These are phyloP conservation scores for Biscogniauxia sp. DNA, from an alignment of 2,329 filamentous ascomycete genomes.

Conservation along the genomic window DNA sequence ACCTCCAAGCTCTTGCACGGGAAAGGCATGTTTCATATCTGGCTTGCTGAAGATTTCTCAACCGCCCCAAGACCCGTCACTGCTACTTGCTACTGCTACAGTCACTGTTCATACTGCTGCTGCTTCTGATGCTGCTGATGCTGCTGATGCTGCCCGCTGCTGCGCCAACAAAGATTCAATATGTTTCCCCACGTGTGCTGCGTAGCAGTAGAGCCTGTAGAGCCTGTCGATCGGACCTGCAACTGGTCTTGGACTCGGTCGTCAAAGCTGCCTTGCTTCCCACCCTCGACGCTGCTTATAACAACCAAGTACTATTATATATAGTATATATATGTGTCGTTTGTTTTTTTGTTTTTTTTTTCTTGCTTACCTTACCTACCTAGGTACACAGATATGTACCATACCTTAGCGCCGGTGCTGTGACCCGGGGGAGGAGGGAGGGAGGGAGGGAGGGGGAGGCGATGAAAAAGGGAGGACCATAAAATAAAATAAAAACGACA, in stretches of 20 bases:
- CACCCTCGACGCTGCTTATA: background rate
- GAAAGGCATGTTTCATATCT: background rate
- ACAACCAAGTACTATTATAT: background rate
- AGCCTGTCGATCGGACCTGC: background rate
- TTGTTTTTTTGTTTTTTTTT: background rate
- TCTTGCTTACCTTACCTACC: background rate
- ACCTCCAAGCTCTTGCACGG: background rate
- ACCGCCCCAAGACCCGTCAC: background rate
- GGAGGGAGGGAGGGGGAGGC: too few species aligned
- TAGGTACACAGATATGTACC: too few species aligned
- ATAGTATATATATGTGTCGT: background rate
- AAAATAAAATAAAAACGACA: background rate
- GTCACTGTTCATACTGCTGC: background rate
- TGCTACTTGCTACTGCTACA: background rate
- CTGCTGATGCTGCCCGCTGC: background rate
- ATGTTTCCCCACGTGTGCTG: background rate
- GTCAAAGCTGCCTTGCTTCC: background rate
- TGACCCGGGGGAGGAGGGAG: background rate
- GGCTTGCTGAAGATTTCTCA: background rate
- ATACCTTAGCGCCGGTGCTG: background rate
- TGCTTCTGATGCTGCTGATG: background rate
- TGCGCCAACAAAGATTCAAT: background rate
- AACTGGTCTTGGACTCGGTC: background rate
- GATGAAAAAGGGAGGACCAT: too few species aligned
- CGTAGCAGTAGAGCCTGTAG: background rate